Conservation (phyloP, 768 basidiomycete genomes). For the Agrocybe praecox region DNA sequence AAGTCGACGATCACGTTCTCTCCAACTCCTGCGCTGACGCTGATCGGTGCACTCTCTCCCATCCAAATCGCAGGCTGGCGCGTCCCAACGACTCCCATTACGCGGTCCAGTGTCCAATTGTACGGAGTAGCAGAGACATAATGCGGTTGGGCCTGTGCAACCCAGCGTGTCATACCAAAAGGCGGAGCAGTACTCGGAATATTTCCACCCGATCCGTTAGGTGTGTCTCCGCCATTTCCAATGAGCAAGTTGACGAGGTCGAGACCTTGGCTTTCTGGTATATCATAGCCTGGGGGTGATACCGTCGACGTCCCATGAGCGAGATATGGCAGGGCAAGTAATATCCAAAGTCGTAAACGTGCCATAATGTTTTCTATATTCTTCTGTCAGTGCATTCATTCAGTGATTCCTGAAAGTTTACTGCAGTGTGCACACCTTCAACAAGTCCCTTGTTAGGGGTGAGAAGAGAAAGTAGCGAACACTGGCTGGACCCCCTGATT, state of each 20-base stretch:
- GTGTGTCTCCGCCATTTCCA: constrained; percentile 72
- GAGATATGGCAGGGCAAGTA: neutral
- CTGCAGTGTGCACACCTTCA: too few relatives aligned
- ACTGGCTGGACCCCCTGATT: too few relatives aligned
- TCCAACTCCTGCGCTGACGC: constrained; percentile 58
- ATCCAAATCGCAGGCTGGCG: constrained; percentile 91
- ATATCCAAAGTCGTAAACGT: neutral
- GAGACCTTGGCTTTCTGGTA: constrained; percentile 13
- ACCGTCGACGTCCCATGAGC: constrained; percentile 12
- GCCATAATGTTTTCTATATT: neutral
- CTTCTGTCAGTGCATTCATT: too few relatives aligned
- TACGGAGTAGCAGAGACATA: constrained; percentile 76
- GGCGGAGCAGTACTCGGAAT: constrained; percentile 77
- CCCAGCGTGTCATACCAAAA: constrained; percentile 87
- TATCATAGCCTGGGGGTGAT: constrained; percentile 14
- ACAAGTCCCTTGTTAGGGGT: too few relatives aligned
- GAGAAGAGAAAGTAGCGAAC: too few relatives aligned
- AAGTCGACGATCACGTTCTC: constrained; percentile 51
- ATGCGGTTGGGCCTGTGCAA: constrained; percentile 77
- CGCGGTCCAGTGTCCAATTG: constrained; percentile 53
- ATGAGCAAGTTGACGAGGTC: constrained; percentile 45
- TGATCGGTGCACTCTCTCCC: constrained; percentile 73
- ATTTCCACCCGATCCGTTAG: constrained; percentile 76
- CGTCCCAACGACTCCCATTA: constrained; percentile 81
- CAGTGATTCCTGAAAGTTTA: too few relatives aligned